Base-by-base conservation (phyloP, 2,329 filamentous ascomycete genomes). In the Thermothelomyces thermophilus region DNA sequence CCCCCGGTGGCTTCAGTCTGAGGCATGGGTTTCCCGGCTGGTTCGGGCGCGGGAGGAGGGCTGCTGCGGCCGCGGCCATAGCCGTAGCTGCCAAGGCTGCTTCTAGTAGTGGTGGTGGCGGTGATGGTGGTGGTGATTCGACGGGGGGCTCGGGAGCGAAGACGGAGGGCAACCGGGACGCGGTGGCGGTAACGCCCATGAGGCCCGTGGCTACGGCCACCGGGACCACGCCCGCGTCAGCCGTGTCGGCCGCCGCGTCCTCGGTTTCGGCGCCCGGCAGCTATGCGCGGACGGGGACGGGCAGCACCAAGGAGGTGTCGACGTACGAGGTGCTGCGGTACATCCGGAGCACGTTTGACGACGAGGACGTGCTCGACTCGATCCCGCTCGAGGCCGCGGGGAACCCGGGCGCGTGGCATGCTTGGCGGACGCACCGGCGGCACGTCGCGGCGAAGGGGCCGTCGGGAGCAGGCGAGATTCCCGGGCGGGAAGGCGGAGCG, bases 361-460 rank as follows among this genome's bases (percentile, higher is more conserved):
- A 90, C 51, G 86, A 85, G 54, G 69, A 73, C 0, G 78, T 94
- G 7, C 73, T 97, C 3, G 90, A 97, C 66, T 79, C 79, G 0
- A 73, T 97, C 17, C 84, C 89, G 1, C 70, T 95, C 1, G 82
- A 89, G 56, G 87, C 87, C 16, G 89, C 90, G 0, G 91, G 88
- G 1, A 95, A 97, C 60, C 83, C 87, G 2, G 88, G 90, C 6
- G 93, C 91, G 19, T 97, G 90, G 86, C 87, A 95, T 69, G 91
- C 91, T 4, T 97, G 91, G 91, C 79, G 82, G 60, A 80, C 86
- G 6, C 79, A 91, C 64, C 80, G 83, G 48, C 70, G 66, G 60
- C 60, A 64, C 16, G 49, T 30, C 31, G 28, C 36, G 34, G 44
- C 14, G 41, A 28, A 71, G 31, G 62, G 60, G 31, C 62, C 61